These are phyloP conservation scores for Symbiotaphrina buchneri DNA, from an alignment of 495 filamentous ascomycete genomes.

Conservation along the genomic window DNA sequence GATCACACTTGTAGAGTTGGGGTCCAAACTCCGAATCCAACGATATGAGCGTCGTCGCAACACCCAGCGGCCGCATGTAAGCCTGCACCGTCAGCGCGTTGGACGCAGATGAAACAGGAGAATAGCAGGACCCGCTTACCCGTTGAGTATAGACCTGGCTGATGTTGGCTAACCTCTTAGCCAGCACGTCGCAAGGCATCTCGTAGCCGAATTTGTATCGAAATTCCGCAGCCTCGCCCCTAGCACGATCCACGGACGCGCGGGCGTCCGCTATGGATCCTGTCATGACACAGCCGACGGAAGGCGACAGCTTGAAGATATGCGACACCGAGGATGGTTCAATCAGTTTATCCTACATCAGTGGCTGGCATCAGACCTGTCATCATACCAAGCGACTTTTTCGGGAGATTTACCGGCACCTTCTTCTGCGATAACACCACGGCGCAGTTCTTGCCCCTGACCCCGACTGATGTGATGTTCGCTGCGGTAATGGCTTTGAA, in stretches of 20 bases:
- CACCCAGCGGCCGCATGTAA: conserved; percentile 93
- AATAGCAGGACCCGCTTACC: conserved; percentile 26
- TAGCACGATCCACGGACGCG: conserved; percentile 73
- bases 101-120: not conserved
- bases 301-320: conserved; percentile 88
- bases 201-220: conserved; percentile 97
- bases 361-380: not conserved
- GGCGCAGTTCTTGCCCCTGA: conserved; percentile 89
- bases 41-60: conserved; percentile 84
- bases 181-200: conserved; percentile 93
- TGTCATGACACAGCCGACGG: conserved; percentile 95
- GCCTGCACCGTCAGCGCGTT: conserved; percentile 46
- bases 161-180: conserved; percentile 94
- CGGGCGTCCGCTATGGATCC: conserved; percentile 95
- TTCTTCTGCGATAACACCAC: conserved; percentile 98
- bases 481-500: conserved; percentile 99
- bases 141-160: conserved; percentile 97
- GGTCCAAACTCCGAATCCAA: conserved; percentile 81
- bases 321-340: conserved; percentile 93
- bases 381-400: not conserved
- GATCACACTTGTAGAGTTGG: conserved; percentile 97
- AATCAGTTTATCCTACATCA: conserved; percentile 80
- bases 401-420: conserved; percentile 55
- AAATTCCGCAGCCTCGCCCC: conserved; percentile 92
- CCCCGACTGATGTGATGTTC: conserved; percentile 92